These are phyloP conservation scores for Vanderwaltozyma polyspora DNA, from an alignment of 805 yeast genomes.

Conservation along the genomic window DNA sequence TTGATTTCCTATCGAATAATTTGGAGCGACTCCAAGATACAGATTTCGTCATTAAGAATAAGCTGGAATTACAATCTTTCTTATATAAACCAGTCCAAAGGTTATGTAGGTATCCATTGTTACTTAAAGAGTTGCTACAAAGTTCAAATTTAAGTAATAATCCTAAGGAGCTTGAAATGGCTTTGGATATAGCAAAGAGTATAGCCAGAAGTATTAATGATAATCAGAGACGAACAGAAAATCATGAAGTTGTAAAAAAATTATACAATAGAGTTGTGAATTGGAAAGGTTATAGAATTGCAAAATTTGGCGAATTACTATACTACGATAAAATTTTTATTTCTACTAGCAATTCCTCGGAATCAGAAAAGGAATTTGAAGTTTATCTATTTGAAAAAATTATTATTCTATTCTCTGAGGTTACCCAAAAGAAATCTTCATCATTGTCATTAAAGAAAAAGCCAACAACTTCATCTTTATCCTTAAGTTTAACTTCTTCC, in stretches of 20 bases:
- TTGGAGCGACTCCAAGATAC: conserved; percentile 39
- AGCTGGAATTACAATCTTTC: conserved; percentile 81
- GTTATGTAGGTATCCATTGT: conserved; percentile 85
- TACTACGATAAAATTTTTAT: conserved; percentile 57
- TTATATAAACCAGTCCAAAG: conserved; percentile 92
- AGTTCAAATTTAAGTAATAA: conserved; percentile 1
- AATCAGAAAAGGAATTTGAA: conserved; percentile 74
- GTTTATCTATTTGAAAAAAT: conserved; percentile 78
- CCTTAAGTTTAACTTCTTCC: conserved; percentile 6
- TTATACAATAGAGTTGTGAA: conserved; percentile 67
- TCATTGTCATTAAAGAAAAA: conserved; percentile 33
- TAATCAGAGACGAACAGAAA: conserved; percentile 86
- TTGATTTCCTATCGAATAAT: conserved; percentile 52
- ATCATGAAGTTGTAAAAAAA: conserved; percentile 56
- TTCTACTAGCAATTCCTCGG: conserved; percentile 35
- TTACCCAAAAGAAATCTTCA: conserved; percentile 37
- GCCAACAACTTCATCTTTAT: conserved; percentile 19
- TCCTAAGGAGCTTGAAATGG: conserved; percentile 52
- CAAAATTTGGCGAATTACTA: conserved; percentile 75
- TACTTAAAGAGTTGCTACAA: conserved; percentile 59
- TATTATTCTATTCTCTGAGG: conserved; percentile 53
- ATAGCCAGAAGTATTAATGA: conserved; percentile 87
- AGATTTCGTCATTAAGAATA: conserved; percentile 64
- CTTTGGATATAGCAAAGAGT: conserved; percentile 63
- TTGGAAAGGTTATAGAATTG: conserved; percentile 83